Percentiles rank a stretch among this genome's conserved stretches.
phyloP scores from a whole-genome alignment of 441 rosid genomes.

The Omphalea diandra region DNA sequence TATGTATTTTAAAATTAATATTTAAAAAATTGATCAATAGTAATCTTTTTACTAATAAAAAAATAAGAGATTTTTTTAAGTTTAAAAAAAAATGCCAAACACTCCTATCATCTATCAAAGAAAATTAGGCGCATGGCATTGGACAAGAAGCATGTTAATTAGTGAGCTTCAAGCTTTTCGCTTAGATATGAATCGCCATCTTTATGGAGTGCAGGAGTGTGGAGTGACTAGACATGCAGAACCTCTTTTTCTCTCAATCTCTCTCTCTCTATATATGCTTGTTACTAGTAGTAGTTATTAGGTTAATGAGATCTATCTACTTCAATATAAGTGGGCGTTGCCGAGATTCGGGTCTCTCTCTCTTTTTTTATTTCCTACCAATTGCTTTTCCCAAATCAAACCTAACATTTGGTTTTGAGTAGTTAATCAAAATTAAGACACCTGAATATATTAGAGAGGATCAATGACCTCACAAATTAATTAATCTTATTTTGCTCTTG shows the following conservation, averaged over 20 bases:
- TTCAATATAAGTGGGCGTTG: not conserved
- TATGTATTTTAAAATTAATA: too few relatives aligned
- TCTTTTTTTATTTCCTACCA: slow-evolving; percentile 1
- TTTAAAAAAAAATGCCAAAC: too few relatives aligned
- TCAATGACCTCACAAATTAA: not conserved
- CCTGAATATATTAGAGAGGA: not conserved
- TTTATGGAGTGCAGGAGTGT: slow-evolving; percentile 12
- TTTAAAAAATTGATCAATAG: too few relatives aligned
- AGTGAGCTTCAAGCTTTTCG: not conserved
- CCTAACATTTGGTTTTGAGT: slow-evolving; percentile 12
- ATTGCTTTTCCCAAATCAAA: slow-evolving; percentile 13
- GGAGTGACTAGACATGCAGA: slow-evolving; percentile 23
- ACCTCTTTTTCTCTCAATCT: not conserved
- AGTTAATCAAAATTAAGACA: slow-evolving; percentile 3
- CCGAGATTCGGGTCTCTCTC: not conserved
- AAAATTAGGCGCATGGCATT: not conserved
- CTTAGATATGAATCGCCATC: not conserved
- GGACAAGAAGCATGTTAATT: not conserved
- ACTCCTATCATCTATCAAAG: not conserved
- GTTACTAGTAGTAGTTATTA: too few relatives aligned
- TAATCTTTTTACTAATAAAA: too few relatives aligned
- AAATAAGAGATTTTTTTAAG: too few relatives aligned
- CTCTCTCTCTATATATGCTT: not conserved
- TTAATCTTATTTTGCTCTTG: not conserved
- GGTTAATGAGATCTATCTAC: not conserved